Evolutionary conservation across 179 eudicot species (phyloP).

Genomic region (Nepenthes alata): DNA sequence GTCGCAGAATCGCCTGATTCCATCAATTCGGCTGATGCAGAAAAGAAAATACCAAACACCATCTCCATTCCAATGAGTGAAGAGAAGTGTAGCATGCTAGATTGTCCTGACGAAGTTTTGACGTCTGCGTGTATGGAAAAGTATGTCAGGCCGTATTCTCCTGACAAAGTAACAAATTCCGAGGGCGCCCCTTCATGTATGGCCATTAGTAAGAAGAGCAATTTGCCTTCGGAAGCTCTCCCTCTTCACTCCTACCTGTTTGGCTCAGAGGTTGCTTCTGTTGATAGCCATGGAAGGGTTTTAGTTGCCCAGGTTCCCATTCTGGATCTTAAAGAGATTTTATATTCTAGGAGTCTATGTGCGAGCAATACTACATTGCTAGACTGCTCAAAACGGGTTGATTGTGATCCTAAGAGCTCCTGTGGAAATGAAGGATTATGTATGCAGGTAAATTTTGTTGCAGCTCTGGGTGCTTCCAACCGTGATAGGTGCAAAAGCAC

Average conservation of each 20-base stretch:
- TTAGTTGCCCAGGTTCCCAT: conserved; percentile 23
- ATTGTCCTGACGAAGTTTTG: conserved; percentile 11
- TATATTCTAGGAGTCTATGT: conserved; percentile 7
- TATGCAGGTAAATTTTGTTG: conserved; percentile 3
- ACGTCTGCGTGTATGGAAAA: conserved; percentile 7
- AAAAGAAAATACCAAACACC: conserved; percentile 1
- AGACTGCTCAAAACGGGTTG: conserved; percentile 9
- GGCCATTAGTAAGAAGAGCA: conserved; percentile 5
- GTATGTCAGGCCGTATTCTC: conserved; percentile 10
- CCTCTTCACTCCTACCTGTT: conserved; percentile 22
- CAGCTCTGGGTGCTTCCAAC: conserved; percentile 7
- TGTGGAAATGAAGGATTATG: conserved; percentile 5
- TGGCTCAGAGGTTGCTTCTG: conserved; percentile 30
- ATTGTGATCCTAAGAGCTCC: conserved; percentile 9
- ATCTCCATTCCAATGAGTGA: neutral
- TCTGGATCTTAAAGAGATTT: conserved; percentile 13
- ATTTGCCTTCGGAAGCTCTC: conserved; percentile 6
- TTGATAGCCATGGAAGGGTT: conserved; percentile 37
- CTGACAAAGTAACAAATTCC: conserved; percentile 8
- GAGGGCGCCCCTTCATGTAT: conserved; percentile 6
- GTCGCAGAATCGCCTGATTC: conserved; percentile 18
- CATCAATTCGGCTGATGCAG: neutral
- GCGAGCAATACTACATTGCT: conserved; percentile 4
- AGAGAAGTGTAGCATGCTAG: conserved; percentile 4
- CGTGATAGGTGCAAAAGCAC: conserved; percentile 7